Evolutionary conservation across 192 early-diverging fungal species (phyloP).

Genomic region (Coemansia guatemalensis): DNA sequence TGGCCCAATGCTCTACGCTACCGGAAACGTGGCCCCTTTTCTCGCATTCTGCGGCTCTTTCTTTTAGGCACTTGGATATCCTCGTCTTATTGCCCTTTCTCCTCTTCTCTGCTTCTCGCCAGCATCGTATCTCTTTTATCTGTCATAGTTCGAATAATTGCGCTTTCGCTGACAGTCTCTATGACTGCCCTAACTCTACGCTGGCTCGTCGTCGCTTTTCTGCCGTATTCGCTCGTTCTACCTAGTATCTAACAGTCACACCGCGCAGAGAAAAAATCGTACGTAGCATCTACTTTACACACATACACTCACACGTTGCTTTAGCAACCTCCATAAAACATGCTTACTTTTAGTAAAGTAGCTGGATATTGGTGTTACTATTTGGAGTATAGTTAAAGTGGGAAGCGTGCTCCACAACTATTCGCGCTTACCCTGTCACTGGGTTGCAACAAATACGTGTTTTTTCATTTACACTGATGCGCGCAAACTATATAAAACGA

Average conservation of each 20-base stretch:
- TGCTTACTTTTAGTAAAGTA: background rate
- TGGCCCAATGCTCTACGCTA: background rate
- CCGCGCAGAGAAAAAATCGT: background rate
- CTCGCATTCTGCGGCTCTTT: background rate
- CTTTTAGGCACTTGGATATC: constrained; percentile 1
- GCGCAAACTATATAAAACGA: background rate
- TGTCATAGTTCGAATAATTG: background rate
- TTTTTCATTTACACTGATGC: background rate
- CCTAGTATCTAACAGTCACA: background rate
- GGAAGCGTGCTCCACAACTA: background rate
- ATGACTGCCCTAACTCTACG: background rate
- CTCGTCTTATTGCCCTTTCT: background rate
- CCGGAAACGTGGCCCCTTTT: background rate
- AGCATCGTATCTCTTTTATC: background rate
- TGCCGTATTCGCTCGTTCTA: background rate
- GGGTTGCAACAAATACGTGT: background rate
- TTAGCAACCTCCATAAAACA: background rate
- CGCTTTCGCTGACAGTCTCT: background rate
- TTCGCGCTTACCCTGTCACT: background rate
- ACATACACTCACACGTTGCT: background rate
- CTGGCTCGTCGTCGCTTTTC: background rate
- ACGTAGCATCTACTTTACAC: background rate
- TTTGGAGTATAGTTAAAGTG: background rate
- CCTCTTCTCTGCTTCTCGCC: background rate
- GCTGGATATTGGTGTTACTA: background rate